A percentile compares a stretch with the other conserved stretches of the same genome.
These are phyloP conservation scores for Fusarium kyushuense DNA, from an alignment of 2,329 filamentous ascomycete species.

Conservation along the genomic window DNA sequence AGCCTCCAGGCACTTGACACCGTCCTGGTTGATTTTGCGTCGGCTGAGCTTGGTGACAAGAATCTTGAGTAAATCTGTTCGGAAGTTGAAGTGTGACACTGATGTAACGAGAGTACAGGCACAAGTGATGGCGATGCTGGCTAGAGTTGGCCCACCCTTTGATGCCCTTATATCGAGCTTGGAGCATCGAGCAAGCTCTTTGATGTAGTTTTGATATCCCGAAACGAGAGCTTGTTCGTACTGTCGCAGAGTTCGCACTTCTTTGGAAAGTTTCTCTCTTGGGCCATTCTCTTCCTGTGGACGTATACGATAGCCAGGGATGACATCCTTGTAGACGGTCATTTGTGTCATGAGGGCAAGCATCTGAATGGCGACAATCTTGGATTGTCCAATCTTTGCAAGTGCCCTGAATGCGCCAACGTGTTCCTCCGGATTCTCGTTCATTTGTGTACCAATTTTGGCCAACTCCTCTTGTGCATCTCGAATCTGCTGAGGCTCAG, in stretches of 20 bases:
- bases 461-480: conserved; percentile 94
- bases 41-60: conserved; percentile 85
- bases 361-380: conserved; percentile 82
- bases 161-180: conserved; percentile 62
- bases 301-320: conserved; percentile 95
- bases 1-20: conserved; percentile 80
- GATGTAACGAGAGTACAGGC: conserved; percentile 82
- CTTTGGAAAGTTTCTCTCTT: conserved; percentile 87
- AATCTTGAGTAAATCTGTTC: conserved; percentile 87
- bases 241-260: conserved; percentile 82
- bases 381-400: conserved; percentile 77
- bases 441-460: conserved; percentile 81
- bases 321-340: conserved; percentile 93
- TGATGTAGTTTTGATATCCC: conserved; percentile 87
- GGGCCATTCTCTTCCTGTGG: conserved; percentile 80
- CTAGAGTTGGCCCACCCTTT: conserved; percentile 64
- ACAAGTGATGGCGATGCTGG: conserved; percentile 84
- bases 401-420: conserved; percentile 81
- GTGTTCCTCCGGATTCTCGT: conserved; percentile 94
- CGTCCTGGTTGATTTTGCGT: conserved; percentile 78
- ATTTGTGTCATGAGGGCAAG: conserved; percentile 88
- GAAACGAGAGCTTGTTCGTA: conserved; percentile 91
- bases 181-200: conserved; percentile 76
- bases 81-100: conserved; percentile 98
- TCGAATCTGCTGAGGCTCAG: conserved; percentile 82